Percentiles rank a stretch among this genome's conserved stretches.
These are phyloP conservation scores for Plasmodium cynomolgi DNA, from an alignment of 169 alveolate species.

Conservation along the genomic window DNA sequence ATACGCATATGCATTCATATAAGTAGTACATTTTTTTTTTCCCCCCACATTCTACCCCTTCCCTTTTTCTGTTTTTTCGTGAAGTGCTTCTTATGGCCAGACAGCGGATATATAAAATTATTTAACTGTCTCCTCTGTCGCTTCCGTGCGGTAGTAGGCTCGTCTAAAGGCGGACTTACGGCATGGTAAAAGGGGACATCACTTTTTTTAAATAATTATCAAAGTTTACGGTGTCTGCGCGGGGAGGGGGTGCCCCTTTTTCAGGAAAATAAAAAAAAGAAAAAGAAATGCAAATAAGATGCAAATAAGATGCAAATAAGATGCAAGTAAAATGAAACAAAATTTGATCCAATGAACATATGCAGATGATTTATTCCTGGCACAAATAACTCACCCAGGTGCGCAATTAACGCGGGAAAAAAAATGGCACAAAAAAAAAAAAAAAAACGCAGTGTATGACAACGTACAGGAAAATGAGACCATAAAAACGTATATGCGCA, in stretches of 20 bases:
- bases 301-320: too few species aligned
- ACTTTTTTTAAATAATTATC: neutral
- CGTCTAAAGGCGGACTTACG: neutral
- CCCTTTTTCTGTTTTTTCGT: neutral
- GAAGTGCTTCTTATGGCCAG: neutral
- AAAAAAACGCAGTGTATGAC: neutral
- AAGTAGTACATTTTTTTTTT: neutral
- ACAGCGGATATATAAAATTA: neutral
- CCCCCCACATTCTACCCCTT: neutral
- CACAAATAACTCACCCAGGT: neutral
- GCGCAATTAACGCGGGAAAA: neutral
- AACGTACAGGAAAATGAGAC: neutral
- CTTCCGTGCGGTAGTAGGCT: neutral
- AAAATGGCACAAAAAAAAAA: neutral
- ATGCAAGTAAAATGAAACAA: neutral
- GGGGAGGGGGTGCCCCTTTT: neutral
- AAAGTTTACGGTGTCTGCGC: neutral
- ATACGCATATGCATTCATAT: neutral
- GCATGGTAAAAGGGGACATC: slow-evolving; percentile 1
- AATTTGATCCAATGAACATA: neutral
- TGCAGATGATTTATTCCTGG: neutral
- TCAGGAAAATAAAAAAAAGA: neutral
- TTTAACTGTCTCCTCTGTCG: neutral
- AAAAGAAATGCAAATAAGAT: neutral
- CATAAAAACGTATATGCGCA: neutral